These are phyloP conservation scores for Juglanconis juglandina DNA, from an alignment of 2,329 filamentous ascomycete species.

Conservation along the genomic window DNA sequence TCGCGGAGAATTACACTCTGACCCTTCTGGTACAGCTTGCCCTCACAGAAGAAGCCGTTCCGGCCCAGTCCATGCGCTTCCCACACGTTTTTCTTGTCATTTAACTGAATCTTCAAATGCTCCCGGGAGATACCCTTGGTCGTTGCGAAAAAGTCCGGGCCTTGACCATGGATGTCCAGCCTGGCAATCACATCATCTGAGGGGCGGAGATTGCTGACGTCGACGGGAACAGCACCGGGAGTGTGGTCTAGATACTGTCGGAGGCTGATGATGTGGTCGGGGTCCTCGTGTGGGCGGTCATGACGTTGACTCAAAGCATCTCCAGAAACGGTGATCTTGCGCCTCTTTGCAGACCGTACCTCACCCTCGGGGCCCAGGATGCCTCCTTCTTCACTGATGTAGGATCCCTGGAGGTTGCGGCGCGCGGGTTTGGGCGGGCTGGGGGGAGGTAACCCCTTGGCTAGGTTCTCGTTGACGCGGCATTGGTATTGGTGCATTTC, in stretches of 20 bases:
- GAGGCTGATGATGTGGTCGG: slow-evolving; percentile 45
- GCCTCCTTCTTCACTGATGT: slow-evolving; percentile 67
- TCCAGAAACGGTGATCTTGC: slow-evolving; percentile 40
- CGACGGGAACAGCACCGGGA: slow-evolving; percentile 55
- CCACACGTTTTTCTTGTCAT: slow-evolving; percentile 59
- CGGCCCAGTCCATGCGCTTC: slow-evolving; percentile 59
- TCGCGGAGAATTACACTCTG: slow-evolving; percentile 57
- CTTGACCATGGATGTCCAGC: slow-evolving; percentile 69
- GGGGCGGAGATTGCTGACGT: slow-evolving; percentile 57
- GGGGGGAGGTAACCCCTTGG: slow-evolving; percentile 48
- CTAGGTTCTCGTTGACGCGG: slow-evolving; percentile 44
- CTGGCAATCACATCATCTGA: slow-evolving; percentile 61
- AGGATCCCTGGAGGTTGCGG: slow-evolving; percentile 57
- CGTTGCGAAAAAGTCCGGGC: slow-evolving; percentile 55
- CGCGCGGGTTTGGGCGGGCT: slow-evolving; percentile 45
- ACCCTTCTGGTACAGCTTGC: slow-evolving; percentile 50
- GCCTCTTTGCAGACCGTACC: slow-evolving; percentile 43
- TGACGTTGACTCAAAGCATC: slow-evolving; percentile 10
- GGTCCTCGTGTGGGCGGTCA: slow-evolving; percentile 13
- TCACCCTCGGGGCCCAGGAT: slow-evolving; percentile 60
- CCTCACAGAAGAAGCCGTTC: slow-evolving; percentile 69
- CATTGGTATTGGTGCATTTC: slow-evolving; percentile 43
- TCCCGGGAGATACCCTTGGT: slow-evolving; percentile 72
- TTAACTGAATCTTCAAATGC: slow-evolving; percentile 71
- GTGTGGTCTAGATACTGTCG: slow-evolving; percentile 60